These are phyloP conservation scores for Quercus agrifolia DNA, from an alignment of 306 rosid species.

Conservation along the genomic window DNA sequence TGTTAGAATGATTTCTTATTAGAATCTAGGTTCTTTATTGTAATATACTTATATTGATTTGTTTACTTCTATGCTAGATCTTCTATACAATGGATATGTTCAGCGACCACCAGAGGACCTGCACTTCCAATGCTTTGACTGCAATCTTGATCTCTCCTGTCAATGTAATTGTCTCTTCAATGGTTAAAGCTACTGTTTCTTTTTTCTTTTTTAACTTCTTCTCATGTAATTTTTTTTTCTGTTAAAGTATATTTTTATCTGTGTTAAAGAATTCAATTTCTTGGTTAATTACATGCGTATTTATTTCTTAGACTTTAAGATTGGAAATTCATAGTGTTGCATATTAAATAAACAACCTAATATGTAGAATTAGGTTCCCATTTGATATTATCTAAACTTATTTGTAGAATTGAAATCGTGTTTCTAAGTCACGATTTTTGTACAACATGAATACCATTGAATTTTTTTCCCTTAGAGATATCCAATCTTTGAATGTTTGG, in stretches of 20 bases:
- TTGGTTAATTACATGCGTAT: not conserved
- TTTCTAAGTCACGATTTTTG: no score
- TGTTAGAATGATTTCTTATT: not conserved
- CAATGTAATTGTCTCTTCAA: constrained; percentile 39
- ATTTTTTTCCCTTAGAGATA: no score
- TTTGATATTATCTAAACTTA: no score
- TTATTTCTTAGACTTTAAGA: not conserved
- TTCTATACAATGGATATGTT: constrained; percentile 56
- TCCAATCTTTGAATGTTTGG: no score
- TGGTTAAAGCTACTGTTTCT: not conserved
- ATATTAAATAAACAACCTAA: not conserved
- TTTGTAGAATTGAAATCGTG: no score
- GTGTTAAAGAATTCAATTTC: not conserved
- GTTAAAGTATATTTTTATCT: not conserved
- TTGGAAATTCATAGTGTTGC: not conserved
- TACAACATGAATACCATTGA: no score
- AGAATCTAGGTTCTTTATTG: not conserved
- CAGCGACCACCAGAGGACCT: constrained; percentile 37
- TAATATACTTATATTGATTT: constrained; percentile 20
- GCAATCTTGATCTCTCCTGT: constrained; percentile 53
- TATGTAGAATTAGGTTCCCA: no score
- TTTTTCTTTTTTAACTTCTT: not conserved
- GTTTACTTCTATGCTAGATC: constrained; percentile 37
- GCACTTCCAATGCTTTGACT: constrained; percentile 43
- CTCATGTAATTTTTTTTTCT: not conserved